phyloP scores from a whole-genome alignment of 1,139 yeast genomes.

The Geotrichum macrosporum region DNA sequence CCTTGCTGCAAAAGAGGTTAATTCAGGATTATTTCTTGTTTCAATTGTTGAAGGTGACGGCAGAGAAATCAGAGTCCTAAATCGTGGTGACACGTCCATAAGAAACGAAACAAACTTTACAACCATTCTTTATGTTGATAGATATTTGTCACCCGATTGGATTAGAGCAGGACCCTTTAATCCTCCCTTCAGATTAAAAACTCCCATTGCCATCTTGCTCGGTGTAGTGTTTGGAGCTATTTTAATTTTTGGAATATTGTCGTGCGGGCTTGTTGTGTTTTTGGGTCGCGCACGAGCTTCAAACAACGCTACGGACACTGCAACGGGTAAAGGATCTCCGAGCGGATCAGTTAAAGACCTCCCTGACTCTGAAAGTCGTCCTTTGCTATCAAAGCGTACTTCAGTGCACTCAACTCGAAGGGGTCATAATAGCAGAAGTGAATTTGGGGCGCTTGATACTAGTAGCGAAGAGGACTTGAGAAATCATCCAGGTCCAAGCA shows the following conservation, averaged over 20 bases:
- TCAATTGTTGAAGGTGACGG: conserved; percentile 50
- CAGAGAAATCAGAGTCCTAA: conserved; percentile 60
- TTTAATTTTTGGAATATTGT: conserved; percentile 29
- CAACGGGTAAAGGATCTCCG: too few species aligned
- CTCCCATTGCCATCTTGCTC: conserved; percentile 36
- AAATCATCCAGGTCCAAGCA: neutral
- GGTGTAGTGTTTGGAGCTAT: conserved; percentile 40
- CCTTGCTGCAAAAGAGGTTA: conserved; percentile 43
- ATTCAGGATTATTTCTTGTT: conserved; percentile 35
- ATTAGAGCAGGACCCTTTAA: conserved; percentile 27
- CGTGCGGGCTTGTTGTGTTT: conserved; percentile 25
- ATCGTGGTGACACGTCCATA: conserved; percentile 62
- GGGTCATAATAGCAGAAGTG: neutral
- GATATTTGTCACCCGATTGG: conserved; percentile 67
- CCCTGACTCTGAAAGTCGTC: conserved; percentile 2
- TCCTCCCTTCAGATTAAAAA: conserved; percentile 34
- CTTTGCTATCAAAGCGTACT: conserved; percentile 5
- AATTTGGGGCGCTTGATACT: neutral
- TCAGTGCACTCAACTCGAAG: neutral
- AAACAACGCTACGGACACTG: neutral
- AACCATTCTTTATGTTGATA: conserved; percentile 69
- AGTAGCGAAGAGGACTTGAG: neutral
- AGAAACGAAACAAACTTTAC: conserved; percentile 23
- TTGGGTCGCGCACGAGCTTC: conserved; percentile 23
- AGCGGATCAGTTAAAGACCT: too few species aligned